Conservation (phyloP, 1,284 basidiomycete species). For the Leccinum angustisporum region DNA sequence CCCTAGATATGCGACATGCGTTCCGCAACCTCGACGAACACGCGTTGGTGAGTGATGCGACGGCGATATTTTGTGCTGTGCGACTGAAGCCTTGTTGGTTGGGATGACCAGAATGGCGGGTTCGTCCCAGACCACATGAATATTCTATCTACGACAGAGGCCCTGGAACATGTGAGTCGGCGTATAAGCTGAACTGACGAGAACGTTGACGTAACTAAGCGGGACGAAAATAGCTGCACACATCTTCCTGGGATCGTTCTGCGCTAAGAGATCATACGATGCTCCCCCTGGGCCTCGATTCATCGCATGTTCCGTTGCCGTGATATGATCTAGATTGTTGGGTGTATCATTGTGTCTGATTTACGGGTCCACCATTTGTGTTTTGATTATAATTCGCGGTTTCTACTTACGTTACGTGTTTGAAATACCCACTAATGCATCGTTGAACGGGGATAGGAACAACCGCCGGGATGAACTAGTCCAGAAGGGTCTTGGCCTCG, state of each 20-base stretch:
- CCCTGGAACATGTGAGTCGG: conserved; percentile 54
- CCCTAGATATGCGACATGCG: conserved; percentile 62
- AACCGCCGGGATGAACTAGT: neutral
- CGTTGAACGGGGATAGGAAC: neutral
- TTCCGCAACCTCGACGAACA: conserved; percentile 67
- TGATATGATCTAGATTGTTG: conserved; percentile 2
- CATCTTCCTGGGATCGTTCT: conserved; percentile 30
- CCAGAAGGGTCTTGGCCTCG: neutral
- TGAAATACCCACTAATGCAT: neutral
- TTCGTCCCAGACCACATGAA: conserved; percentile 76
- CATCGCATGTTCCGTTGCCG: conserved; percentile 29
- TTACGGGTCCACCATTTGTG: neutral
- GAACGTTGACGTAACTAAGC: conserved; percentile 3
- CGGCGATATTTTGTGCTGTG: neutral
- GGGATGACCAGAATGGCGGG: conserved; percentile 51
- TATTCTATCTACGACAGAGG: conserved; percentile 56
- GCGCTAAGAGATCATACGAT: conserved; percentile 45
- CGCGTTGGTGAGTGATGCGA: conserved; percentile 46
- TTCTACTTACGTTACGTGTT: neutral
- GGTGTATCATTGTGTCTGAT: neutral
- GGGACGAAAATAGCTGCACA: conserved; percentile 16
- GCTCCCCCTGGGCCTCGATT: conserved; percentile 54
- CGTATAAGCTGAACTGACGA: neutral
- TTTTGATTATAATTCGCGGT: neutral
- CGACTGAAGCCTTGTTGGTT: neutral